Base-by-base conservation (phyloP, 2,329 filamentous ascomycete genomes). In the Penicillium sp. region DNA sequence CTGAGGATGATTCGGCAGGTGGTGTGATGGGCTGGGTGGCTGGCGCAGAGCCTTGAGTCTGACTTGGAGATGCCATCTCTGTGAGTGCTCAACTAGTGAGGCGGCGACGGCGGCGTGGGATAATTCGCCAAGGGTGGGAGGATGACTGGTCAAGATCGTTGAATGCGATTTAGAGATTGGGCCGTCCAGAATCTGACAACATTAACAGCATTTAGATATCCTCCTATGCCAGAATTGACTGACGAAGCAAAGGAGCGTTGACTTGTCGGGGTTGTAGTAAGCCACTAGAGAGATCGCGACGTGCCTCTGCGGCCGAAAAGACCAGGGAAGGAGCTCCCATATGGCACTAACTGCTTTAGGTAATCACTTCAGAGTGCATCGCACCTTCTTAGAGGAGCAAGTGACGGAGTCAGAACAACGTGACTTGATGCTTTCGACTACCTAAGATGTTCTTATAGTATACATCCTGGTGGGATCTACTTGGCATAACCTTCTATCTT, bases 21-120 rank as follows among this genome's bases (percentile, higher is more conserved):
- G 77, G 76, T 5, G 77, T 77, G 54, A 75, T 66, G 39, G 76
- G 74, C 59, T 75, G 75, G 5, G 67, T 68, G 21, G 69, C 62
- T 37, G 67, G 65, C 19, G 58, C 65, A 34, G 67, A 59, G 31
- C 67, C 59, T 60, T 70, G 69, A 19, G 62, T 62, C 59, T 69
- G 69, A 46, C 55, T 63, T 60, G 71, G 72, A 19, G 72, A 74
- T 45, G 72, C 68, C 72, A 75, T 74, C 21, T 44, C 56, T 19
- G 26, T 31, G 24, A 31, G 16, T 23, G 40, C 8, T 42, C 24
- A 23, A 28, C 6, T 31, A 9, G 11, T 19, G 19, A 21, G 3
- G 37, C n/a, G 19, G 13, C 13, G 42, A 45, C 16, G 26, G 42
- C 42, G 26, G n/a, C 8, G 26, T 21, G 23, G 55, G 42, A 29